Base-by-base conservation (phyloP, 2,329 filamentous ascomycete genomes). In the Ceratocystis colombiana region DNA sequence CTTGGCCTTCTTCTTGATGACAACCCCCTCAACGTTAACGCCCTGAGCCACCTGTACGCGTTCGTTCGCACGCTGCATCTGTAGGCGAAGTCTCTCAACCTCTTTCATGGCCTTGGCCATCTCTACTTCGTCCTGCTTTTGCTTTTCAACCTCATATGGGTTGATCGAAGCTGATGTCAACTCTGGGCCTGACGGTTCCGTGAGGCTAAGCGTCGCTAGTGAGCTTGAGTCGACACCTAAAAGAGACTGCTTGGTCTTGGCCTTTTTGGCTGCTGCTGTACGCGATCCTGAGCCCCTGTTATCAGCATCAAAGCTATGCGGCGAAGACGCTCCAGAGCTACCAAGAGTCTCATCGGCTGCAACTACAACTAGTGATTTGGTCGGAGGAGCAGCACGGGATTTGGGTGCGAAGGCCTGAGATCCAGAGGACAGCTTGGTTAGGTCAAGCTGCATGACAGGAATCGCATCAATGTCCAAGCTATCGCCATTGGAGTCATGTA, bases 401-500 rank as follows among this genome's bases (percentile, higher is more conserved):
- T 80, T 79, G 22, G 77, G 74, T 45, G 74, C 72, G 68, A 75
- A 71, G 69, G 75, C 70, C 68, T 73, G 67, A 15, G 72, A 67
- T 15, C 72, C 69, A 65, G 61, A 70, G 67, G 63, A 63, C 7
- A 81, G 74, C 68, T 81, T 82, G 41, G 87, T 86, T 6, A 96
- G 81, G 69, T 95, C 87, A 61, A 99, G 81, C 73, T 96, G 86
- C 85, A 99, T 94, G 71, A 99, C 93, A 1, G 94, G 94, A 71
- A 99, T 99, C 1, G 90, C 84, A 75, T 99, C 94, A 55, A 99
- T 87, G 73, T 99, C 93, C 7, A 97, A 78, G 57, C 89, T 88
- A 1, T 87, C 85, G 1, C 86, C 87, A 72, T 93, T 92, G 67
- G 84, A 85, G 67, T 81, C 85, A 67, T 84, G 82, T 2, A 89